Percentiles rank a stretch among this genome's conserved stretches.
Evolutionary conservation across 495 filamentous ascomycete species (phyloP).

Genomic region (Penicillium crystallinum): DNA sequence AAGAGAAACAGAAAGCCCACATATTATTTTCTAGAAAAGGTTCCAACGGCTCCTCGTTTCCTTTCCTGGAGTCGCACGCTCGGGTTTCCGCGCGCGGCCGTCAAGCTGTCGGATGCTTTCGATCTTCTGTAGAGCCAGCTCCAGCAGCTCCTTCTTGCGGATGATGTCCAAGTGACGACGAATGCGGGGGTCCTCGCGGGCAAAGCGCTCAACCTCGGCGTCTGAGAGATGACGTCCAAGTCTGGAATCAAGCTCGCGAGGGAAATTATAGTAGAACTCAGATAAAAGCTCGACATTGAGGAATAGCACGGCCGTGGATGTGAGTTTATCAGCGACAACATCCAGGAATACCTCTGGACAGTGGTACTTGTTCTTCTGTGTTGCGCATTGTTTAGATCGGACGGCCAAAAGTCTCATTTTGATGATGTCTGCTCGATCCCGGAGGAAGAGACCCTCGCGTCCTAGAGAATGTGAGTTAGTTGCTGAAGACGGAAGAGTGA

Average conservation of each 20-base stretch:
- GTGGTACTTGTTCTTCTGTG: constrained; percentile 82
- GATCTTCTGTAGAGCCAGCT: constrained; percentile 90
- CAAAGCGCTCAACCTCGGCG: constrained; percentile 81
- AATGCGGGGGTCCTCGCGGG: constrained; percentile 85
- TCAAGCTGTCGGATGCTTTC: constrained; percentile 79
- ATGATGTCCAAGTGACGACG: constrained; percentile 86
- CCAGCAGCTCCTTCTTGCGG: constrained; percentile 82
- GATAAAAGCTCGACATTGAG: constrained; percentile 94
- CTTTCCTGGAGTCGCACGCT: constrained; percentile 25
- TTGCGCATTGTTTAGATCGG: constrained; percentile 80
- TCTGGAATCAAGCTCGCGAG: constrained; percentile 79
- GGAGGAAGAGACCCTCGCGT: constrained; percentile 87
- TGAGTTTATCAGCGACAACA: constrained; percentile 91
- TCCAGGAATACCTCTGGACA: constrained; percentile 98
- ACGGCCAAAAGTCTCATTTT: constrained; percentile 83
- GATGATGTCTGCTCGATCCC: constrained; percentile 81
- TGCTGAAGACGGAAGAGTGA: not conserved
- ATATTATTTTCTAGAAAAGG: constrained; percentile 28
- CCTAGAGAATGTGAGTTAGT: constrained; percentile 48
- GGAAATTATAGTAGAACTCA: constrained; percentile 97
- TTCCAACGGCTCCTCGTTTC: constrained; percentile 39
- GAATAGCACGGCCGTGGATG: constrained; percentile 91
- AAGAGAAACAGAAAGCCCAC: constrained; percentile 3
- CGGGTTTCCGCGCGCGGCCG: constrained; percentile 32
- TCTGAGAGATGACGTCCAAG: constrained; percentile 77